Evolutionary conservation across 116 monocot genomes (phyloP).

Genomic region (Iris pallida): DNA sequence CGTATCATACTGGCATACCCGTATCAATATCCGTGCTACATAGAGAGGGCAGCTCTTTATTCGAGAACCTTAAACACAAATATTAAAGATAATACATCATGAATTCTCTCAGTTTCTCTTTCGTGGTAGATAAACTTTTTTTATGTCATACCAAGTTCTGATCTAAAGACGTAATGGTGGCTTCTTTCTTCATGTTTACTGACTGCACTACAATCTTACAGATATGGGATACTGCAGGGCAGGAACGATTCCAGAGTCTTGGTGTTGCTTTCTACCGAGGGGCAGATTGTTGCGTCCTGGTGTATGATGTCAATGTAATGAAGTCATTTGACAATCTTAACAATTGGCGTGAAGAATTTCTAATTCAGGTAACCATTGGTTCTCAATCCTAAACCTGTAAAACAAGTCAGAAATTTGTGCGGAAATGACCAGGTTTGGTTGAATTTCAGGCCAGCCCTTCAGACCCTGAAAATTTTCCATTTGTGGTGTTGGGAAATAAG

Average conservation of each 20-base stretch:
- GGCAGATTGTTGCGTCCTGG: slow-evolving; percentile 23
- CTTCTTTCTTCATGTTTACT: background rate
- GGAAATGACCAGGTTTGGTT: background rate
- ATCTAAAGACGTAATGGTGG: background rate
- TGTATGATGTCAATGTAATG: slow-evolving; percentile 24
- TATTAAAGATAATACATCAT: no score
- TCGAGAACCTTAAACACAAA: no score
- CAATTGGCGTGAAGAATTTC: slow-evolving; percentile 26
- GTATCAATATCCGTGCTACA: no score
- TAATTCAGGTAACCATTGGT: slow-evolving; percentile 9
- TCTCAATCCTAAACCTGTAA: background rate
- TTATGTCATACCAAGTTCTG: background rate
- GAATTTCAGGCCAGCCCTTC: slow-evolving; percentile 12
- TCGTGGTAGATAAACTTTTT: background rate
- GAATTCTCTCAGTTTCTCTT: background rate
- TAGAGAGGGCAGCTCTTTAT: no score
- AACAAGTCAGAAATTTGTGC: background rate
- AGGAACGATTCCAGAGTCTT: slow-evolving; percentile 27
- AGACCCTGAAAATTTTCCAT: slow-evolving; percentile 20
- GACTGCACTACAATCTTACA: slow-evolving; percentile 6
- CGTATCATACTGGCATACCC: no score
- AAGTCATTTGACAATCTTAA: slow-evolving; percentile 27
- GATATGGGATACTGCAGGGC: slow-evolving; percentile 26
- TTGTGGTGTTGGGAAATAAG: slow-evolving; percentile 24
- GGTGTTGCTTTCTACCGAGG: slow-evolving; percentile 26